Conservation (phyloP, 2,329 filamentous ascomycete species). For the Trichoderma aggressivum region DNA sequence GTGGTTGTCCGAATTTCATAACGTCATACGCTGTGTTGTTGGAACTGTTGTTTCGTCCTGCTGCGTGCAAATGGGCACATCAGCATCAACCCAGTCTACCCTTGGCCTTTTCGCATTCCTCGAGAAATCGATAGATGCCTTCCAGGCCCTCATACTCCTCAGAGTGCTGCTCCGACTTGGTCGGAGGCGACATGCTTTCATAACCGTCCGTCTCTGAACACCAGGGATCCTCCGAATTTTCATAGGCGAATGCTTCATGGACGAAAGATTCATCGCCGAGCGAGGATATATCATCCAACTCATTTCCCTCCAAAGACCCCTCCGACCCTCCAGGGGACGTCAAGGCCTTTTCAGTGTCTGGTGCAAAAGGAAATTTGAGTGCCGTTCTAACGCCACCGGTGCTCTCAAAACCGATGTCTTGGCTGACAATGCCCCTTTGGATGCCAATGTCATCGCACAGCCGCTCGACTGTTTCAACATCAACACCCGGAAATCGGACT, state of each 20-base stretch:
- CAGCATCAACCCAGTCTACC: constrained; percentile 31
- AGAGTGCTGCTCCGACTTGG: constrained; percentile 45
- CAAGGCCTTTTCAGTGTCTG: constrained; percentile 42
- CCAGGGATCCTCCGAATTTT: constrained; percentile 48
- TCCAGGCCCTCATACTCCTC: constrained; percentile 54
- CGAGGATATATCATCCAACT: constrained; percentile 38
- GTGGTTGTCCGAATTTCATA: constrained; percentile 14
- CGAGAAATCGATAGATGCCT: constrained; percentile 56
- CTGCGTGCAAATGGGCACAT: neutral
- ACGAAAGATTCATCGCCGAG: constrained; percentile 36
- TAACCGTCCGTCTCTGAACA: constrained; percentile 47
- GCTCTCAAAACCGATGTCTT: constrained; percentile 71
- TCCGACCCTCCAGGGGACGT: constrained; percentile 49
- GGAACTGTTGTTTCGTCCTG: neutral
- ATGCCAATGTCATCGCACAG: constrained; percentile 88
- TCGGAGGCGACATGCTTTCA: constrained; percentile 47
- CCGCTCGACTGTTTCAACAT: constrained; percentile 73
- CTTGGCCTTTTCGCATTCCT: constrained; percentile 51
- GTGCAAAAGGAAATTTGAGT: constrained; percentile 82
- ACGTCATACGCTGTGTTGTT: constrained; percentile 9
- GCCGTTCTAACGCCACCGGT: constrained; percentile 69
- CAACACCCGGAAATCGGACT: constrained; percentile 87
- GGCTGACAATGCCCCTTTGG: constrained; percentile 69
- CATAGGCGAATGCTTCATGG: constrained; percentile 41
- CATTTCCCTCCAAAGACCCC: constrained; percentile 43